Conservation (phyloP, 1,139 yeast species). For the Taiozyma sp. region DNA sequence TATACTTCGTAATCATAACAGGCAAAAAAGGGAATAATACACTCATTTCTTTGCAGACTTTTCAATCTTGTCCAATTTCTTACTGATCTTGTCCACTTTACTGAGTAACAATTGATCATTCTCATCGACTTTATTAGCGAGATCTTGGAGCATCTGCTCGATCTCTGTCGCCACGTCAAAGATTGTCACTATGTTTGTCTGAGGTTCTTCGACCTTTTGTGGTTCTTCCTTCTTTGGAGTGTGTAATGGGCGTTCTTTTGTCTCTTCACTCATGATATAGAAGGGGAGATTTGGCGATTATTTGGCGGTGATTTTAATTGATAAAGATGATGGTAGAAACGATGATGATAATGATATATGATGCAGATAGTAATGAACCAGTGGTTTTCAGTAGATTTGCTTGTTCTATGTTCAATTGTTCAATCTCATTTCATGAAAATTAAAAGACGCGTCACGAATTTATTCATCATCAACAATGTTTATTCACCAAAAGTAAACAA, state of each 20-base stretch:
- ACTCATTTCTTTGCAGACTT: background rate
- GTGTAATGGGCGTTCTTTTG: slow-evolving; percentile 4
- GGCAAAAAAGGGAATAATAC: no score
- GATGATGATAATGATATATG: no score
- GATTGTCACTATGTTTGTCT: slow-evolving; percentile 33
- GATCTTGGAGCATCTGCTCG: slow-evolving; percentile 35
- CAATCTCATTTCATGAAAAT: no score
- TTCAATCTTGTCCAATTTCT: slow-evolving; percentile 22
- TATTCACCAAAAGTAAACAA: no score
- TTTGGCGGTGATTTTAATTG: background rate
- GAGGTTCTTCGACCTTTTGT: background rate
- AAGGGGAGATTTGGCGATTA: no score
- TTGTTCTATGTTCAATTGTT: no score
- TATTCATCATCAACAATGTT: no score
- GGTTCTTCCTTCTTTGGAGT: slow-evolving; percentile 7
- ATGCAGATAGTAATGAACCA: no score
- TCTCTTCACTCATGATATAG: background rate
- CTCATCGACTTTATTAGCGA: slow-evolving; percentile 21
- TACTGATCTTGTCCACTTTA: slow-evolving; percentile 19
- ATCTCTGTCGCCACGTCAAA: slow-evolving; percentile 50
- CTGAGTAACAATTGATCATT: slow-evolving; percentile 9
- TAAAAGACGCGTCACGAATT: no score
- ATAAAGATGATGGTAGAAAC: no score
- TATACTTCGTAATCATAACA: no score
- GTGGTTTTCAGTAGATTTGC: no score